phyloP scores from a whole-genome alignment of 2,329 filamentous ascomycete genomes.

The Fusarium chlamydosporum region DNA sequence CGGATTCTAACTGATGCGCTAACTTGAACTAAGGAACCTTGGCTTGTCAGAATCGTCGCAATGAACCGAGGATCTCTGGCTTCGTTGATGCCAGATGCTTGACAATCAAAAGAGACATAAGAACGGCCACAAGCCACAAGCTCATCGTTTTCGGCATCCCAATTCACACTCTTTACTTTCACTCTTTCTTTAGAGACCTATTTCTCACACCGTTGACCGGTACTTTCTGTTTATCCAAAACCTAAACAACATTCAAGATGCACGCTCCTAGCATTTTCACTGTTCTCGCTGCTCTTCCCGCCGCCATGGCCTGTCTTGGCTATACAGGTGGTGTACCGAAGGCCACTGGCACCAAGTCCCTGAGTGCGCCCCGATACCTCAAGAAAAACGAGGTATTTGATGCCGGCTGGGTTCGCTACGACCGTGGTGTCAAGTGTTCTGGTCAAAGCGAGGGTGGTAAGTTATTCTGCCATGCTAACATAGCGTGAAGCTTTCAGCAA shows the following conservation, averaged over 20 bases:
- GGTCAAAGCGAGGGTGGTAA: constrained; percentile 60
- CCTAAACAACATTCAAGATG: background rate
- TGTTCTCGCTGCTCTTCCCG: constrained; percentile 38
- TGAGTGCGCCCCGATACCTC: constrained; percentile 51
- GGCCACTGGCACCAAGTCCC: constrained; percentile 48
- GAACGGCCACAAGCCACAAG: background rate
- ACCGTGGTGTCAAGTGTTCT: constrained; percentile 59
- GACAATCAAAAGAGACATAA: background rate
- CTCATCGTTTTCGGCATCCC: background rate
- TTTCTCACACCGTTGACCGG: constrained; percentile 1
- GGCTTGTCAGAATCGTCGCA: background rate
- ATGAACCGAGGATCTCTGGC: background rate
- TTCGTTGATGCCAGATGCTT: background rate
- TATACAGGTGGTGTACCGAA: constrained; percentile 52
- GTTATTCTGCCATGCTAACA: constrained; percentile 19
- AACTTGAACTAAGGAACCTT: too few relatives aligned
- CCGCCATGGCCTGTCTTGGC: constrained; percentile 53
- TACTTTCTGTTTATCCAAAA: background rate
- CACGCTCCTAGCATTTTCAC: constrained; percentile 34
- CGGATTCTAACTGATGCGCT: background rate
- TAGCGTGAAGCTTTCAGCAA: too few relatives aligned
- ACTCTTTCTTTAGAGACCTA: background rate
- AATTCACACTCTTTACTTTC: background rate
- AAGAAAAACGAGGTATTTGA: constrained; percentile 50
- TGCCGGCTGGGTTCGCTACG: constrained; percentile 55